These are phyloP conservation scores for Colletotrichum tropicale DNA, from an alignment of 2,329 filamentous ascomycete species.

Conservation along the genomic window DNA sequence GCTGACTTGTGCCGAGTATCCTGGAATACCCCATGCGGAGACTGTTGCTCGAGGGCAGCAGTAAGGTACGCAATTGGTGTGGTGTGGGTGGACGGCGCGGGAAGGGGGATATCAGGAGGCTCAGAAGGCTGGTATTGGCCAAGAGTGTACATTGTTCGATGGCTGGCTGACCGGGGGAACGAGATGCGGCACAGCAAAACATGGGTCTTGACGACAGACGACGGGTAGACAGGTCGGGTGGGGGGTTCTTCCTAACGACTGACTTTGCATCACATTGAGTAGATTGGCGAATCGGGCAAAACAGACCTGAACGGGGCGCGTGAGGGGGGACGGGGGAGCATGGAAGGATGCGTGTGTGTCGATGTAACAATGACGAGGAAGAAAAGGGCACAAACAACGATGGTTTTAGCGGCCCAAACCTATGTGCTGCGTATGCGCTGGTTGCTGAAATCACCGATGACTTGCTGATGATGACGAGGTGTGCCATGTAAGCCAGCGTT, in stretches of 20 bases:
- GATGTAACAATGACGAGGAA: neutral
- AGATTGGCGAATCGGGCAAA: slow-evolving; percentile 14
- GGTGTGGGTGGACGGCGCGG: neutral
- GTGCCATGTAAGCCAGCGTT: neutral
- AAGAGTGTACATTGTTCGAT: neutral
- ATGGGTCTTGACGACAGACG: slow-evolving; percentile 5
- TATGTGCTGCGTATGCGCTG: neutral
- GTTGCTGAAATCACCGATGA: neutral
- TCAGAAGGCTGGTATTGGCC: neutral
- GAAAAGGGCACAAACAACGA: neutral
- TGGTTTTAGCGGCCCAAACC: neutral
- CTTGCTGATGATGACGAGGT: neutral
- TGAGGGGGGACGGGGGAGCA: neutral
- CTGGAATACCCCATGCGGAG: neutral
- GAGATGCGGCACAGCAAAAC: slow-evolving; percentile 3
- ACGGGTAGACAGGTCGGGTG: neutral
- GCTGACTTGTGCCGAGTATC: neutral
- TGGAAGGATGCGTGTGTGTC: neutral
- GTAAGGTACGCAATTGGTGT: neutral
- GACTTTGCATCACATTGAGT: neutral
- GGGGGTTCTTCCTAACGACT: neutral
- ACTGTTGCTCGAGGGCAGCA: neutral
- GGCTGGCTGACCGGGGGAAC: neutral
- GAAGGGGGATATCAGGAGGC: neutral
- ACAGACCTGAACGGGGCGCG: neutral